A percentile compares a stretch with the other conserved stretches of the same genome.
Conservation (phyloP, 257 asterid species). For the Solanum chiquidenum region DNA sequence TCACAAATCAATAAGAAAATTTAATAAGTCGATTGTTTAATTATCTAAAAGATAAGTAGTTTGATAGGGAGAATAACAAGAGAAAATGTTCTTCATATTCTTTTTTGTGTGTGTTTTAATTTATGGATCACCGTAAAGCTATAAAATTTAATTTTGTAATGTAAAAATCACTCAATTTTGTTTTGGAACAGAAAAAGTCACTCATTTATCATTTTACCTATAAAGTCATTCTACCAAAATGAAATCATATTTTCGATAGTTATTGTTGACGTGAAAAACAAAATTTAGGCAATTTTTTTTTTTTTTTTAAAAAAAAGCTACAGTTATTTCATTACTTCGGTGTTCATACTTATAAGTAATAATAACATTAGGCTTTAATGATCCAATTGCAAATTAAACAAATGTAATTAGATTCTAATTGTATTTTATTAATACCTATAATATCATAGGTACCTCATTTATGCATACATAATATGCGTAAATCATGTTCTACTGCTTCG, state of each 20-base stretch:
- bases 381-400: neutral
- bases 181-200: neutral
- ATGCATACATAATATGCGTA: neutral
- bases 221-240: too few species aligned
- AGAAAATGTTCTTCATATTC: neutral
- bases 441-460: neutral
- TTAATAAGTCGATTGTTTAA: neutral
- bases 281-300: too few species aligned
- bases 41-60: neutral
- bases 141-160: neutral
- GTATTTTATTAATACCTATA: neutral
- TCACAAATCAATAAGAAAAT: neutral
- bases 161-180: neutral
- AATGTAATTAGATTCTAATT: neutral
- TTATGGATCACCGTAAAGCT: too few species aligned
- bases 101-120: neutral
- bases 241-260: neutral
- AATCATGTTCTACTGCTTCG: neutral
- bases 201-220: too few species aligned
- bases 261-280: neutral
- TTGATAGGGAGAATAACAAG: neutral
- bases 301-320: too few species aligned
- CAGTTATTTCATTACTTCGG: too few species aligned
- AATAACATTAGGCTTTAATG: neutral
- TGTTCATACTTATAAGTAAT: neutral